phyloP scores from a whole-genome alignment of 2,329 filamentous ascomycete species.

The Phyllosticta citribraziliensis region DNA sequence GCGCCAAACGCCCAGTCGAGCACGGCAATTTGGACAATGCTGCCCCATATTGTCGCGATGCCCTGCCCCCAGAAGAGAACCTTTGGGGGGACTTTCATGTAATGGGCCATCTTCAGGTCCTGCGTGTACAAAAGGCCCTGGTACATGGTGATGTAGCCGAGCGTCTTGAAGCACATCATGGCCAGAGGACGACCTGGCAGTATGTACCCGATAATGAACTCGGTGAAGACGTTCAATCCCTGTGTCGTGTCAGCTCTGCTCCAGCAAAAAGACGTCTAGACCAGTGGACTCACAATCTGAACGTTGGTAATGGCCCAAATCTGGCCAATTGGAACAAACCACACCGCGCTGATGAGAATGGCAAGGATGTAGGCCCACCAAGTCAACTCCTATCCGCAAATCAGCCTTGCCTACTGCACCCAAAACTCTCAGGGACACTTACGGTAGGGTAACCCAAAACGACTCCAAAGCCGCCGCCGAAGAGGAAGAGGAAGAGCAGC shows the following conservation, averaged over 20 bases:
- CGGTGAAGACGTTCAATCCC: slow-evolving; percentile 42
- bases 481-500: slow-evolving; percentile 37
- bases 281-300: not conserved
- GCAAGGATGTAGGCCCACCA: slow-evolving; percentile 67
- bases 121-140: slow-evolving; percentile 11
- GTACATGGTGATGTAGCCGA: slow-evolving; percentile 18
- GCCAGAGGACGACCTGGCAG: slow-evolving; percentile 37
- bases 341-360: slow-evolving; percentile 50
- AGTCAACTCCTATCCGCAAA: slow-evolving; percentile 38
- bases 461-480: slow-evolving; percentile 40
- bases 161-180: slow-evolving; percentile 45
- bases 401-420: not conserved
- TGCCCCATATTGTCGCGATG: slow-evolving; percentile 33
- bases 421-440: not conserved
- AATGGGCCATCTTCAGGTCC: slow-evolving; percentile 19
- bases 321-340: slow-evolving; percentile 17
- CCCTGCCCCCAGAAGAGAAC: slow-evolving; percentile 43
- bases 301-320: slow-evolving; percentile 10
- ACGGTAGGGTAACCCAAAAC: slow-evolving; percentile 48
- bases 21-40: slow-evolving; percentile 29
- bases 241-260: not conserved
- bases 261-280: not conserved
- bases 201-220: slow-evolving; percentile 58
- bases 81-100: slow-evolving; percentile 41
- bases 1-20: slow-evolving; percentile 15